Evolutionary conservation across 352 stramenopile species (phyloP).

Genomic region (Globisporangium uncinulatum): DNA sequence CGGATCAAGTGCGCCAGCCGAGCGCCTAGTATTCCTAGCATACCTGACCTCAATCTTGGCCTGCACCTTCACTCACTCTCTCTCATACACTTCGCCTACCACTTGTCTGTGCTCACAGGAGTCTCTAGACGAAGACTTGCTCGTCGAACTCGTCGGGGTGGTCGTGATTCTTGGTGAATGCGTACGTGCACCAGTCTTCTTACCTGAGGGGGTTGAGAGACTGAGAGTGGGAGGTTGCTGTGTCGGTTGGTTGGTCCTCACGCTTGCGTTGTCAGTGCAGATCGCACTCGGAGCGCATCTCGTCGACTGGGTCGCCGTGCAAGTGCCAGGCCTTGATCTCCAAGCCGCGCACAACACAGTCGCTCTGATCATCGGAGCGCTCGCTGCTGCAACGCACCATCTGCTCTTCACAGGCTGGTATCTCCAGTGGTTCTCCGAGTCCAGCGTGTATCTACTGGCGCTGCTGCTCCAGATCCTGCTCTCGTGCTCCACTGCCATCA

Average conservation of each 20-base stretch:
- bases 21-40: too few species aligned
- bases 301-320: slow-evolving; percentile 5
- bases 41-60: too few species aligned
- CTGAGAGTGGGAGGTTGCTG: not conserved
- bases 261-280: not conserved
- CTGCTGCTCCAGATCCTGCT: slow-evolving; percentile 11
- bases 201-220: too few species aligned
- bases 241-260: not conserved
- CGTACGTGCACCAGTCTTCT: slow-evolving; percentile 25
- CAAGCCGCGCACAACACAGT: slow-evolving; percentile 1
- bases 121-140: not conserved
- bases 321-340: slow-evolving; percentile 5
- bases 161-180: slow-evolving; percentile 12
- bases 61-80: too few species aligned
- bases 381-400: slow-evolving; percentile 5
- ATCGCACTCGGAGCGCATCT: slow-evolving; percentile 1
- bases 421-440: slow-evolving; percentile 5
- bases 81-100: too few species aligned
- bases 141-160: slow-evolving; percentile 4
- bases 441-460: slow-evolving; percentile 6
- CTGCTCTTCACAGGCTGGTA: slow-evolving; percentile 8
- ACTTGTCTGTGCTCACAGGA: not conserved
- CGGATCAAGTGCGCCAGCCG: too few species aligned
- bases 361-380: not conserved
- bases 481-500: slow-evolving; percentile 3